Conservation (phyloP, 192 early-diverging fungal genomes). For the Funneliformis mosseae region DNA sequence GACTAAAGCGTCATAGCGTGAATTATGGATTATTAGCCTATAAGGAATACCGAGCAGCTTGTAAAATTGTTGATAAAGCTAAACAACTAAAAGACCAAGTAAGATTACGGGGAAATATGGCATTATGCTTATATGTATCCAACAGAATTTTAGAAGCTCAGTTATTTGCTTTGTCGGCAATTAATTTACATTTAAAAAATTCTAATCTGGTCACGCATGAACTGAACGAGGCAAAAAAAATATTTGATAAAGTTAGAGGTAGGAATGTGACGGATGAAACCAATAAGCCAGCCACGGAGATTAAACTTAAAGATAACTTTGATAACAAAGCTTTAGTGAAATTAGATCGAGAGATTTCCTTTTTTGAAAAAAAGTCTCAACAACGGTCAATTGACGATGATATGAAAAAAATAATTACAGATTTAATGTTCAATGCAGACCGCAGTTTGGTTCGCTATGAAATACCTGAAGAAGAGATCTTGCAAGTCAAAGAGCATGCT, state of each 20-base stretch:
- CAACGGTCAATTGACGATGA: background rate
- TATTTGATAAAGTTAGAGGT: slow-evolving; percentile 12
- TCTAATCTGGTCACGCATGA: background rate
- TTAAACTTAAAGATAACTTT: background rate
- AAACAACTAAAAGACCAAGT: background rate
- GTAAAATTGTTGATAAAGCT: slow-evolving; percentile 3
- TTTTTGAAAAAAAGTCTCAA: background rate
- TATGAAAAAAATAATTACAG: background rate
- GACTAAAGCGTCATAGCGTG: background rate
- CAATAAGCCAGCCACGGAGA: background rate
- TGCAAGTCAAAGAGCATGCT: background rate
- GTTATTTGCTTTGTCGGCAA: slow-evolving; percentile 11
- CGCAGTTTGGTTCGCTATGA: background rate
- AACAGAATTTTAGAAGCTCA: background rate
- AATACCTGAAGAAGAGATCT: background rate
- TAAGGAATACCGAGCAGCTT: slow-evolving; percentile 3
- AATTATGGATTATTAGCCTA: background rate
- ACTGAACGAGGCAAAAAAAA: background rate
- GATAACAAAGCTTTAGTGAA: background rate
- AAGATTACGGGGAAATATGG: slow-evolving; percentile 7
- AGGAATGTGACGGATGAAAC: background rate
- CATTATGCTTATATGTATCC: slow-evolving; percentile 9
- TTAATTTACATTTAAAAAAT: background rate
- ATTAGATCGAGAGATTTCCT: background rate
- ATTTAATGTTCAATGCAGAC: background rate